Evolutionary conservation across 1,284 basidiomycete genomes (phyloP), one percentile per base, ranked within the genome.

Genomic region (Pterulicium gracile): DNA sequence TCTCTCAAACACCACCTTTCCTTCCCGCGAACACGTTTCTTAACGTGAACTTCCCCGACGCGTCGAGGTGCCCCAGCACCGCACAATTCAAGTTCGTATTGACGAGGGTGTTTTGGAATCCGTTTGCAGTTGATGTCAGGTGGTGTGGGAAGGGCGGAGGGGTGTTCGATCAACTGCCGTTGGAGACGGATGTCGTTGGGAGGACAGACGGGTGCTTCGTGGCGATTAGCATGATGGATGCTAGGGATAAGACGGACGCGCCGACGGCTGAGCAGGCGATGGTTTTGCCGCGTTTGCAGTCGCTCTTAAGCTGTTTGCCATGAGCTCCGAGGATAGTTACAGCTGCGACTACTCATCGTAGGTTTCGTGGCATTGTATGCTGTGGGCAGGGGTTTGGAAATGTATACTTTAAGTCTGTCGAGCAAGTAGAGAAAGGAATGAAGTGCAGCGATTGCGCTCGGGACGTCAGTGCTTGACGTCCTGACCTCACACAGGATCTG

Each of bases 21-120:
- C 63, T 75, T 12, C 72, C 72, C 2, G 24, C 56, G 0, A 62
- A 62, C 21, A 61, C 66, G 41, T 63, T 61, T 43, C 48, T 77
- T 46, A 75, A 75, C 56, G 72, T 77, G 50, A 77, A 78, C 60
- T 75, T 68, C 57, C 66, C 69, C 0, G 52, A 64, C 20, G 65
- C 62, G 1, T 58, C 63, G 34, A 59, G 54, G 20, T 75, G 73
- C 53, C 35, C 63, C 12, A 54, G 54, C 14, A 56, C 62, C 3
- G 52, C 55, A 3, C 62, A 61, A 50, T 72, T 63, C 59, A 58
- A 62, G 45, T 77, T 68, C 54, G 61, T 76, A 2, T 57, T 75
- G 40, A 70, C 73, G 36, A 60, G 73, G n/a, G 57, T 72, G 21
- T 35, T 56, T 14, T 47, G 56, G 5, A 56, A 59, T 47, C 46